These are phyloP conservation scores for Boeremia exigua DNA, from an alignment of 2,329 filamentous ascomycete species.

Conservation along the genomic window DNA sequence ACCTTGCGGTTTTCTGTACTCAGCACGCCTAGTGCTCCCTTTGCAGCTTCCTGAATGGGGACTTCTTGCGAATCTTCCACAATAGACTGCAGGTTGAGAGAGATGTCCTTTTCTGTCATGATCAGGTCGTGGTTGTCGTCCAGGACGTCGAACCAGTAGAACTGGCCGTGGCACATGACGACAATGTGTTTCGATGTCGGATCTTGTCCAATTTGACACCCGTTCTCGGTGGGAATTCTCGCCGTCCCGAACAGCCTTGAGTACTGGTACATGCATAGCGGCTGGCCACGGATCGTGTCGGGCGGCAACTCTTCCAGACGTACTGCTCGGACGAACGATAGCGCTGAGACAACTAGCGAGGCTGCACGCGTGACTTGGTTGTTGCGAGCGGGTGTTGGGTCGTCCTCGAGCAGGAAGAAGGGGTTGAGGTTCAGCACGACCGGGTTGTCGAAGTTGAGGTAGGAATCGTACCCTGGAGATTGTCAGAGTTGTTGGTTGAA, in stretches of 20 bases:
- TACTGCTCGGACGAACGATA: conserved; percentile 92
- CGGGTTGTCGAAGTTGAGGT: conserved; percentile 96
- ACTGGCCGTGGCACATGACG: conserved; percentile 91
- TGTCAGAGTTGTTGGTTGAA: neutral
- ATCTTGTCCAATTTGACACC: conserved; percentile 95
- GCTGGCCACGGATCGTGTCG: conserved; percentile 81
- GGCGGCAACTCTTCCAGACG: conserved; percentile 91
- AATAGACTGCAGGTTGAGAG: conserved; percentile 89
- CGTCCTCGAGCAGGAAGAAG: conserved; percentile 96
- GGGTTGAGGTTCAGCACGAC: conserved; percentile 97
- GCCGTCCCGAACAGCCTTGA: conserved; percentile 94
- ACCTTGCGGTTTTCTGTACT: conserved; percentile 96
- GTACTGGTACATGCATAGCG: conserved; percentile 98
- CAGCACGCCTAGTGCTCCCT: conserved; percentile 88
- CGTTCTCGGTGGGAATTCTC: conserved; percentile 89
- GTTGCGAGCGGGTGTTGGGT: conserved; percentile 93
- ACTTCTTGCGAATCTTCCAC: conserved; percentile 88
- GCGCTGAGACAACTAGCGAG: conserved; percentile 85
- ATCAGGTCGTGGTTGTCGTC: conserved; percentile 94
- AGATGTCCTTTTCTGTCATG: conserved; percentile 94
- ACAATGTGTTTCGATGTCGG: conserved; percentile 91
- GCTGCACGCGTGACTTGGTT: conserved; percentile 95
- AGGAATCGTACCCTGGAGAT: conserved; percentile 90
- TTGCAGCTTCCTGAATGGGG: conserved; percentile 93
- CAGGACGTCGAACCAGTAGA: conserved; percentile 98